A percentile compares a stretch with the other conserved stretches of the same genome.
Evolutionary conservation across 768 basidiomycete species (phyloP).

Genomic region (Russula abietina): DNA sequence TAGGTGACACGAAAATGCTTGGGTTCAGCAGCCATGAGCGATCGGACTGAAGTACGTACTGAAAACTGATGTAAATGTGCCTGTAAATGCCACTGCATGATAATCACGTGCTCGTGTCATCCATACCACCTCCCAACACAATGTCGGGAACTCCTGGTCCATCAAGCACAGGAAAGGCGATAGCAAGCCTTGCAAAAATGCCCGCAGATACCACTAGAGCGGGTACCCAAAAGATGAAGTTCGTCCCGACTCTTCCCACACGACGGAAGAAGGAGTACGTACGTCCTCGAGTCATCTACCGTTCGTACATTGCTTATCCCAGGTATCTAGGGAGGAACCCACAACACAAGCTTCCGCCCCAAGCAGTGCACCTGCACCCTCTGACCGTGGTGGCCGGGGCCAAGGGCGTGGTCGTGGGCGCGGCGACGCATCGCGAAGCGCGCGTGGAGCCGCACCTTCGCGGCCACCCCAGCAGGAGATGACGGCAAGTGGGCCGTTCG

Average conservation of each 20-base stretch:
- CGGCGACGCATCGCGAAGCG: constrained; percentile 50
- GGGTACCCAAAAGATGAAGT: constrained; percentile 72
- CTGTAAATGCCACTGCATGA: no score
- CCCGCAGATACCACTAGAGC: constrained; percentile 64
- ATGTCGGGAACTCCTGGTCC: constrained; percentile 26
- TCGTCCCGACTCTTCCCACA: constrained; percentile 69
- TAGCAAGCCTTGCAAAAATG: constrained; percentile 69
- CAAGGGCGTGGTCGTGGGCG: constrained; percentile 34
- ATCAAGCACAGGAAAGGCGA: constrained; percentile 49
- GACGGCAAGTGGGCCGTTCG: constrained; percentile 83
- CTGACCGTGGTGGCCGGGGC: constrained; percentile 46
- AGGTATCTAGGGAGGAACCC: constrained; percentile 51
- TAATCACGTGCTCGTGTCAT: background rate
- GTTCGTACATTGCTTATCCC: constrained; percentile 24
- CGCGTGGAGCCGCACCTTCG: constrained; percentile 33
- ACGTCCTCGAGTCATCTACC: constrained; percentile 34
- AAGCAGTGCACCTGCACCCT: constrained; percentile 30
- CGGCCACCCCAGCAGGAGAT: constrained; percentile 57
- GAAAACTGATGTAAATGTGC: no score
- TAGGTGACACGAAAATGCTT: constrained; percentile 73
- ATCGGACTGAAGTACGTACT: no score
- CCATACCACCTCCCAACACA: background rate
- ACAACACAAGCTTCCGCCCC: constrained; percentile 25
- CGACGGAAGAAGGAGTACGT: constrained; percentile 79
- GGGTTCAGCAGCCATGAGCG: constrained; percentile 33